Percentiles rank a stretch among this genome's conserved stretches.
Conservation (phyloP, 2,329 filamentous ascomycete species). For the Cercospora sp. region DNA sequence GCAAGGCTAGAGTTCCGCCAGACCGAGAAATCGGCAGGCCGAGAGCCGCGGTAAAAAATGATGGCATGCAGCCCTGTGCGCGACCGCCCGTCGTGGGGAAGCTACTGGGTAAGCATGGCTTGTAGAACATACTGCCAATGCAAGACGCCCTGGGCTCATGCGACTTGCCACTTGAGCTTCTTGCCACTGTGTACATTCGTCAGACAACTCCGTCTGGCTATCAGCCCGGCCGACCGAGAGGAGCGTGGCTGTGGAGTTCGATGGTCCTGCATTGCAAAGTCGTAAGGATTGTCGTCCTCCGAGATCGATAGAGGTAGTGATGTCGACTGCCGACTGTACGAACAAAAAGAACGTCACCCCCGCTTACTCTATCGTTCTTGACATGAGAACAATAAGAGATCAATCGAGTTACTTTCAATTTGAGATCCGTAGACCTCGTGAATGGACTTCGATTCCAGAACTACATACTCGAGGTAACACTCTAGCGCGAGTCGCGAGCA, state of each 20-base stretch:
- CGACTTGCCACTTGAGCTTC: no score
- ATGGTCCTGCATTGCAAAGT: not conserved
- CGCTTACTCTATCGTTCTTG: not conserved
- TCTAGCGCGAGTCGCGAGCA: not conserved
- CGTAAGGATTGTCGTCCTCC: not conserved
- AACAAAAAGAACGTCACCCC: not conserved
- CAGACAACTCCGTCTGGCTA: no score
- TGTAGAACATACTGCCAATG: no score
- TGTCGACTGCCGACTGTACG: no score
- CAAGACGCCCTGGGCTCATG: no score
- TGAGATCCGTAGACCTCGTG: conserved; percentile 28
- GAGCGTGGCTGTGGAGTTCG: not conserved
- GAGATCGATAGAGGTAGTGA: not conserved
- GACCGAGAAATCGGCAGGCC: not conserved
- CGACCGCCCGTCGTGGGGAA: no score
- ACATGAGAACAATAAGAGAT: not conserved
- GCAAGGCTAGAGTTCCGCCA: not conserved
- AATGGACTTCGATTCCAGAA: conserved; percentile 20
- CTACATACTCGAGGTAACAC: conserved; percentile 18
- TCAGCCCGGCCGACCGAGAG: no score
- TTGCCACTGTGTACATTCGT: no score
- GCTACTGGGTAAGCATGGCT: no score
- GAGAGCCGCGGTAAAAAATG: not conserved
- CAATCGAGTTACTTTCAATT: not conserved
- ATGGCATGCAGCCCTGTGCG: not conserved